These are phyloP conservation scores for Sporisorium graminicola DNA, from an alignment of 1,284 basidiomycete genomes.

Conservation along the genomic window DNA sequence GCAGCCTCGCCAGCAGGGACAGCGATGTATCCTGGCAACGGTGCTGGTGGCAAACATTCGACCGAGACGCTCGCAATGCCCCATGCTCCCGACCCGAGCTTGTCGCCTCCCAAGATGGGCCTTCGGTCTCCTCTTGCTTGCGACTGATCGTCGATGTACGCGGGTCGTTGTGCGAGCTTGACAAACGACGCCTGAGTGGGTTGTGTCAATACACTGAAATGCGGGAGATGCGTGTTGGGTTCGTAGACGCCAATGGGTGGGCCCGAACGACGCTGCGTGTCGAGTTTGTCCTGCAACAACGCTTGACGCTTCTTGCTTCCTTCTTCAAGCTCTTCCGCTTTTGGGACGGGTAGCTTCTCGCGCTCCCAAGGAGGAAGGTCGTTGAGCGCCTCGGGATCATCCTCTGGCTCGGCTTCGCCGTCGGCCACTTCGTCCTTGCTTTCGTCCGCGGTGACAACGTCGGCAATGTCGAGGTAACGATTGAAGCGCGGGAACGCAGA, in stretches of 20 bases:
- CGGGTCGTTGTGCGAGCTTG: conserved; percentile 42
- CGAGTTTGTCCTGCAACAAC: conserved; percentile 16
- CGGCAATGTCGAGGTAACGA: conserved; percentile 37
- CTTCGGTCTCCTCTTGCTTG: conserved; percentile 30
- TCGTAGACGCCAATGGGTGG: conserved; percentile 67
- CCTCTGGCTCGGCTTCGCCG: conserved; percentile 44
- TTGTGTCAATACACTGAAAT: conserved; percentile 57
- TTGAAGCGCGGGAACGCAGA: conserved; percentile 53
- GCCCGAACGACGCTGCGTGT: conserved; percentile 39
- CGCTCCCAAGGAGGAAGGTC: conserved; percentile 63
- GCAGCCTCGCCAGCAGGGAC: conserved; percentile 26
- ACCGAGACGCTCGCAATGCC: conserved; percentile 51
- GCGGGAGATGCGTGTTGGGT: conserved; percentile 62
- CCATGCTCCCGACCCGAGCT: conserved; percentile 53
- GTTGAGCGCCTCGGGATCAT: conserved; percentile 52
- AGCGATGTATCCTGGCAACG: conserved; percentile 11
- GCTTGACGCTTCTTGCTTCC: conserved; percentile 32
- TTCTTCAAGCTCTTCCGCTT: conserved; percentile 29
- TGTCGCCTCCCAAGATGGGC: conserved; percentile 52
- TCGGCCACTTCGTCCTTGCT: conserved; percentile 28
- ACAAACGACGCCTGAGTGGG: conserved; percentile 46
- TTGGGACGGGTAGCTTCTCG: conserved; percentile 22
- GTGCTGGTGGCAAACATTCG: conserved; percentile 31
- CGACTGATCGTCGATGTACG: conserved; percentile 31
- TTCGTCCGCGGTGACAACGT: conserved; percentile 18